phyloP scores from a whole-genome alignment of 192 early-diverging fungal species.

The Coemansia sp. region DNA sequence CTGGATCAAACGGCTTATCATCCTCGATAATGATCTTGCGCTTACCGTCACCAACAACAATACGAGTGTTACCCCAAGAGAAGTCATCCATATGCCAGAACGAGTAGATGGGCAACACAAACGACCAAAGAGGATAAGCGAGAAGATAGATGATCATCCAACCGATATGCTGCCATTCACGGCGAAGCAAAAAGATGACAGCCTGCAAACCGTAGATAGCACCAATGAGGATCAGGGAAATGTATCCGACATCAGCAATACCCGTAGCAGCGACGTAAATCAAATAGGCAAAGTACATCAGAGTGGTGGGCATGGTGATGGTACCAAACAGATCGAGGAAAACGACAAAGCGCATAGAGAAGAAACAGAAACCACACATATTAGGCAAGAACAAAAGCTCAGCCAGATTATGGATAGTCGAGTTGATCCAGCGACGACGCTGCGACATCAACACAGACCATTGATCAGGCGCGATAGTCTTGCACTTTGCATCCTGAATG shows the following conservation, averaged over 20 bases:
- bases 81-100: conserved; percentile 99
- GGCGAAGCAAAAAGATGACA: conserved; percentile 74
- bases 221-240: conserved; percentile 77
- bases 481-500: conserved; percentile 83
- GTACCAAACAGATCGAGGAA: conserved; percentile 91
- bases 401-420: conserved; percentile 93
- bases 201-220: conserved; percentile 89
- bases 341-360: conserved; percentile 97
- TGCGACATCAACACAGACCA: conserved; percentile 91
- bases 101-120: conserved; percentile 90
- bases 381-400: conserved; percentile 83
- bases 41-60: conserved; percentile 67
- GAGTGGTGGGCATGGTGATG: conserved; percentile 72
- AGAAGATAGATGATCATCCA: conserved; percentile 86
- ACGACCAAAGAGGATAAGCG: conserved; percentile 85
- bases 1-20: conserved; percentile 82
- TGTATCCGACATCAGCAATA: conserved; percentile 65
- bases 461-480: conserved; percentile 86
- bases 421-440: conserved; percentile 99
- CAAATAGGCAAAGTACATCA: conserved; percentile 79
- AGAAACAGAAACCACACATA: conserved; percentile 96
- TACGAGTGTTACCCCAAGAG: conserved; percentile 96
- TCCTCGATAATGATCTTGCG: conserved; percentile 64
- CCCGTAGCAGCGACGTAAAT: conserved; percentile 66
- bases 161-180: conserved; percentile 75